Conservation (phyloP, 257 asterid genomes). For the Dorcoceras hygrometricum region DNA sequence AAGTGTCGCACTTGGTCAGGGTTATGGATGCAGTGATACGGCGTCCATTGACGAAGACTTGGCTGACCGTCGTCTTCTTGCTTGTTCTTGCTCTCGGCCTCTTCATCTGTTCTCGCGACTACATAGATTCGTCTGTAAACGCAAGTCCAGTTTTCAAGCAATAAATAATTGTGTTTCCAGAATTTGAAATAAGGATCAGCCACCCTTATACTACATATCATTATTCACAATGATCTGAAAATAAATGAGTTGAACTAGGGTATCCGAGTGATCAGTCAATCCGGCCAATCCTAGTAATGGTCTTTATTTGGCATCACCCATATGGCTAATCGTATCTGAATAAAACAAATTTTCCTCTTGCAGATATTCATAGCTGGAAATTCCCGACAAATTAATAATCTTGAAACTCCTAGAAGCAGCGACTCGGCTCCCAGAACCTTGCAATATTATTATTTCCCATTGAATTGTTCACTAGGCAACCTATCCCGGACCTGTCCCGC, state of each 20-base stretch:
- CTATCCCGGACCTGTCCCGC: slow-evolving; percentile 51
- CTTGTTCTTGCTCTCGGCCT: slow-evolving; percentile 55
- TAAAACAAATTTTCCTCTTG: too few relatives aligned
- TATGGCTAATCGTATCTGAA: too few relatives aligned
- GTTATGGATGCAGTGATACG: slow-evolving; percentile 45
- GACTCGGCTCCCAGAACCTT: slow-evolving; percentile 25
- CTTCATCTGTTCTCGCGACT: slow-evolving; percentile 58
- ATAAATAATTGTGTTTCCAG: too few relatives aligned
- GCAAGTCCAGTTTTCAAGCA: too few relatives aligned
- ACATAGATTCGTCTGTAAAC: slow-evolving; percentile 46
- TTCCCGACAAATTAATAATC: slow-evolving; percentile 25
- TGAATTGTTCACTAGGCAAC: slow-evolving; percentile 49
- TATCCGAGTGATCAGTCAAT: too few relatives aligned
- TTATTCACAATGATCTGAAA: too few relatives aligned
- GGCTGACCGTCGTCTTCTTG: slow-evolving; percentile 38
- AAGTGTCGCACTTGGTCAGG: slow-evolving; percentile 4
- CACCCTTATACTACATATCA: too few relatives aligned
- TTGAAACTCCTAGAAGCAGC: slow-evolving; percentile 15
- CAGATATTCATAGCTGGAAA: slow-evolving; percentile 17
- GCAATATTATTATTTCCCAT: slow-evolving; percentile 31
- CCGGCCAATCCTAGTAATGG: too few relatives aligned
- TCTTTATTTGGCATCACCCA: too few relatives aligned
- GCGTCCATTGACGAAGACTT: slow-evolving; percentile 50
- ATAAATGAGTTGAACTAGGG: too few relatives aligned
- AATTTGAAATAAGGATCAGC: too few relatives aligned